Evolutionary conservation across 2,329 filamentous ascomycete species (phyloP).

Genomic region (Parastagonospora nodorum): DNA sequence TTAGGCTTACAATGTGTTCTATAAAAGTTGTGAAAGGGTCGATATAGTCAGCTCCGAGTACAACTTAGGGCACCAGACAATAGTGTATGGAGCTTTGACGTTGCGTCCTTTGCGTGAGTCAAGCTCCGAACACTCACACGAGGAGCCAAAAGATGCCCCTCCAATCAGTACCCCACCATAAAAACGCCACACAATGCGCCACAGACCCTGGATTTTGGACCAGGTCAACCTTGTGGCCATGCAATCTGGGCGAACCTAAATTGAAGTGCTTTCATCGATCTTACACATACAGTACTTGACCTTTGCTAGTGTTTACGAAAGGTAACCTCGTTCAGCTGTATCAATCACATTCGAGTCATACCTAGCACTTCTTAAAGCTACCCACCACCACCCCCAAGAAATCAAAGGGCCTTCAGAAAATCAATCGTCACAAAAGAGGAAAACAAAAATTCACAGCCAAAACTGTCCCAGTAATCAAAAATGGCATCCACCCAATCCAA

Average conservation of each 20-base stretch:
- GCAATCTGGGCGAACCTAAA: no score
- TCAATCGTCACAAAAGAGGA: no score
- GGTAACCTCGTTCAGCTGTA: no score
- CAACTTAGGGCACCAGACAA: background rate
- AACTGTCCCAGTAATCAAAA: no score
- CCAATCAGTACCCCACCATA: slow-evolving; percentile 23
- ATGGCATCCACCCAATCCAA: slow-evolving; percentile 10
- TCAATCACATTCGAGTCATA: background rate
- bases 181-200: slow-evolving; percentile 20
- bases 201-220: slow-evolving; percentile 9
- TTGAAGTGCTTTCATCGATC: no score
- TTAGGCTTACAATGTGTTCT: slow-evolving; percentile 1
- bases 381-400: background rate
- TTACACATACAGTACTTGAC: no score
- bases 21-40: background rate
- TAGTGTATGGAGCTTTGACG: slow-evolving; percentile 1
- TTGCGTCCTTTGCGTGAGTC: slow-evolving; percentile 25
- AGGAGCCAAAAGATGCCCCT: slow-evolving; percentile 25
- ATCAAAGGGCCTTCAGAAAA: background rate
- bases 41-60: background rate
- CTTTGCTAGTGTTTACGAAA: no score
- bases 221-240: no score
- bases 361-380: background rate
- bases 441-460: no score
- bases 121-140: slow-evolving; percentile 23